Base-by-base conservation (phyloP, 768 basidiomycete genomes). In the Boletus reticuloceps region DNA sequence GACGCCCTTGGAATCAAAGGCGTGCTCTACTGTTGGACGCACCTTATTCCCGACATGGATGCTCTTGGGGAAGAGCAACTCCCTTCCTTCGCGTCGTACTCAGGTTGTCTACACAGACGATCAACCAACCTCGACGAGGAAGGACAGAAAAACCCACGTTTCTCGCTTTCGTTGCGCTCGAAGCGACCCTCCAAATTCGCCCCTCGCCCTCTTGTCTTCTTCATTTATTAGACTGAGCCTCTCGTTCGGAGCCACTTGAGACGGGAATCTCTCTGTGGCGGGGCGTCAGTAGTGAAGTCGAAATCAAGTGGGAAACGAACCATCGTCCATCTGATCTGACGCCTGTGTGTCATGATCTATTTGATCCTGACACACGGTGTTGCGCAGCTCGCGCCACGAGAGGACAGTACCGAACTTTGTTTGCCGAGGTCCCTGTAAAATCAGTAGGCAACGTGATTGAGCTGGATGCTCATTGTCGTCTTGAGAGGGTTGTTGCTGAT, bases 1-100 rank as follows among this genome's bases (percentile, higher is more conserved):
- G 32, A 56, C 27, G 20, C 36, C 60, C 5, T 41, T 51, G 52
- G 10, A 56, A 5, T 47, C 63, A 54, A 52, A 34, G 54, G 14
- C 20, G n/a, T 50, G 44, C 25, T 50, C 52, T 54, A 56, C 60
- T 36, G 50, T 32, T 52, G 57, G 64, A 64, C 63, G 64, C 54
- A 65, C 64, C 64, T 65, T 62, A 39, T 65, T 54, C 27, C 25
- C 42, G 36, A 37, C 36, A 37, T 29, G 25, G 3, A 27, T 27
- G 27, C 27, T 27, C 27, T 8, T 27, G 6, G 27, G 9, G 9
- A 27, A 27, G 27, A 27, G 27, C 27, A 27, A 27, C 27, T 27
- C 27, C 27, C 8, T 27, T 25, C 25, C 25, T 25, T 25, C 25
- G 4, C 25, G 25, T 5, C 25, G 25, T 5, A 25, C 25, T 25